Evolutionary conservation across 495 filamentous ascomycete genomes (phyloP).

Genomic region (Xanthoparmelia taractica): DNA sequence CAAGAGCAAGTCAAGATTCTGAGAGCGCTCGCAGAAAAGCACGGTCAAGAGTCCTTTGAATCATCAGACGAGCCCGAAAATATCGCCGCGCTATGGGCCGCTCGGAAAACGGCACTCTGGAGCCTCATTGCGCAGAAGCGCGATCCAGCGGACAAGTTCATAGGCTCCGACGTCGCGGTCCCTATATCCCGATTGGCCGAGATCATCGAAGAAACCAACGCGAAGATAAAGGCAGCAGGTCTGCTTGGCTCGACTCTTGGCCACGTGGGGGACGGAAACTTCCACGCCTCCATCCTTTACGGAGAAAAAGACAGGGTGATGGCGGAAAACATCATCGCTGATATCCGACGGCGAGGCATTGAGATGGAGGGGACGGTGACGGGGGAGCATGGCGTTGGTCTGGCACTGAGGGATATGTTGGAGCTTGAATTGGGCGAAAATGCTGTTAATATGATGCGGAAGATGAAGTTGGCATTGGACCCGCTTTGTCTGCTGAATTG

Average conservation of each 20-base stretch:
- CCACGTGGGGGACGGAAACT: constrained; percentile 54
- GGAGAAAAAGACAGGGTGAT: constrained; percentile 46
- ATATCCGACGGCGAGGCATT: constrained; percentile 55
- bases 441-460: constrained; percentile 57
- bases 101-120: constrained; percentile 54
- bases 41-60: constrained; percentile 48
- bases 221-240: constrained; percentile 48
- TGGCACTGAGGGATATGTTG: constrained; percentile 56
- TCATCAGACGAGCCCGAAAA: constrained; percentile 51
- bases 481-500: constrained; percentile 59
- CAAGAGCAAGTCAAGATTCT: constrained; percentile 55
- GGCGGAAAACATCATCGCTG: constrained; percentile 46
- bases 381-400: constrained; percentile 56
- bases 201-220: constrained; percentile 57
- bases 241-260: constrained; percentile 55
- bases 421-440: constrained; percentile 47
- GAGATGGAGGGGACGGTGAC: constrained; percentile 60
- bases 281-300: constrained; percentile 48
- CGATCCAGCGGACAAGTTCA: constrained; percentile 50
- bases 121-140: constrained; percentile 51
- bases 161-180: constrained; percentile 61
- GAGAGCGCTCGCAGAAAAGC: constrained; percentile 44
- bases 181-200: constrained; percentile 54
- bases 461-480: constrained; percentile 55
- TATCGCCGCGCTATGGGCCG: constrained; percentile 53